Base-by-base conservation (phyloP, 164 flowering plant genomes). In the Akebia trifoliata region DNA sequence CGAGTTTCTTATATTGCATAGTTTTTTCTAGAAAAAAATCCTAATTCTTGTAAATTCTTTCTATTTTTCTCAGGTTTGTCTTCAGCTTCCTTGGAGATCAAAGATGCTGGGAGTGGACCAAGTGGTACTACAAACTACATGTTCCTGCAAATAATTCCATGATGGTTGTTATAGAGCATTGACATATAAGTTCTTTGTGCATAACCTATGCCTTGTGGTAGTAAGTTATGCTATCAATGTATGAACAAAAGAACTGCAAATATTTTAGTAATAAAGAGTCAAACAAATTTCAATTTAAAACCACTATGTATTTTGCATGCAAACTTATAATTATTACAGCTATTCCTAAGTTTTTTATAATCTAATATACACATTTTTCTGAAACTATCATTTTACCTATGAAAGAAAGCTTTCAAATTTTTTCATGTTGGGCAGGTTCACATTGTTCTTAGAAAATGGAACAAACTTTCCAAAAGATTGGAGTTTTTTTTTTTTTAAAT, bases 21-120 rank as follows among this genome's bases (percentile, higher is more conserved):
- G n/a, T n/a, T n/a, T n/a, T n/a, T n/a, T n/a, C n/a, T n/a, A n/a
- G n/a, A n/a, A 37, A 25, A 2, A 24, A 0, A 25, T 4, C 59
- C 6, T 18, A 15, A 15, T 28, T 37, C 52, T 28, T 22, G 29
- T 20, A 54, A 26, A 8, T 15, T 54, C 31, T 17, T 28, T 17
- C 46, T 7, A 15, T 12, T 26, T 51, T 57, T 59, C 59, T 65
- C 88, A 90, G 99, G 99, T 46, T 67, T 90, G 67, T 94, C 99
- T 7, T 83, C 99, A 2, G 99, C 97, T 1, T 80, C 97, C 20
- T 71, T 90, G 78, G 95, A 86, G 82, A 83, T 93, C 61, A 62
- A 65, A 56, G 90, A 90, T 58, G 50, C 70, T 54, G 88, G 69
- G 30, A 71, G 64, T 63, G 89, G 86, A 62, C 47, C 56, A 51